Conservation (phyloP, 495 filamentous ascomycete genomes). For the Pseudoneurospora amorphoporcata region DNA sequence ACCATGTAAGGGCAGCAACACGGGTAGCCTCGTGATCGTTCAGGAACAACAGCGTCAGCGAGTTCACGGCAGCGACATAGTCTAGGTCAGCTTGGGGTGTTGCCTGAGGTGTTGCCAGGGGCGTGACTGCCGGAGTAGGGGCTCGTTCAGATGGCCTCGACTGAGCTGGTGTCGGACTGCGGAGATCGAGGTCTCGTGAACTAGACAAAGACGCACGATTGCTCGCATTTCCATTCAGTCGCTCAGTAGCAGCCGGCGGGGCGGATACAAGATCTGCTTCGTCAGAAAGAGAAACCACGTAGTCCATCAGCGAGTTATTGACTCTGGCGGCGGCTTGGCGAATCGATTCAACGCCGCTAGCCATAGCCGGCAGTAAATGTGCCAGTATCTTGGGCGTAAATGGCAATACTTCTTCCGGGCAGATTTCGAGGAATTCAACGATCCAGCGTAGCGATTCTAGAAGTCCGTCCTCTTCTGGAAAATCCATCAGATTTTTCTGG, state of each 20-base stretch:
- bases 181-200: constrained; percentile 40
- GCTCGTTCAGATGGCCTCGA: constrained; percentile 20
- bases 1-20: constrained; percentile 87
- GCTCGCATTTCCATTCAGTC: constrained; percentile 46
- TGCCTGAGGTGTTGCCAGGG: constrained; percentile 10
- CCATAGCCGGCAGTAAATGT: constrained; percentile 89
- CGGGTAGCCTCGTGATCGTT: constrained; percentile 95
- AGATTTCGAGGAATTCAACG: constrained; percentile 92
- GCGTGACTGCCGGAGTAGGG: constrained; percentile 34
- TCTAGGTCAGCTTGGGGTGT: constrained; percentile 63
- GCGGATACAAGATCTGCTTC: constrained; percentile 44
- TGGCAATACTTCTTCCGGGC: constrained; percentile 90
- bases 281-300: constrained; percentile 83
- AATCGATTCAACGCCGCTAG: constrained; percentile 79
- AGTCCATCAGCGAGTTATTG: constrained; percentile 80
- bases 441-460: constrained; percentile 91
- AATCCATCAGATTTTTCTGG: constrained; percentile 12
- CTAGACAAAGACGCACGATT: constrained; percentile 42
- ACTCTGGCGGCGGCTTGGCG: constrained; percentile 79
- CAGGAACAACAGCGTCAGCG: constrained; percentile 85
- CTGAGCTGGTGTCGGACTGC: constrained; percentile 45
- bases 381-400: constrained; percentile 88
- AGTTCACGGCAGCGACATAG: constrained; percentile 93
- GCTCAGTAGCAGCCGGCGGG: constrained; percentile 35
- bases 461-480: constrained; percentile 74